phyloP scores from a whole-genome alignment of 768 basidiomycete genomes.

The Vishniacozyma victoriae region DNA sequence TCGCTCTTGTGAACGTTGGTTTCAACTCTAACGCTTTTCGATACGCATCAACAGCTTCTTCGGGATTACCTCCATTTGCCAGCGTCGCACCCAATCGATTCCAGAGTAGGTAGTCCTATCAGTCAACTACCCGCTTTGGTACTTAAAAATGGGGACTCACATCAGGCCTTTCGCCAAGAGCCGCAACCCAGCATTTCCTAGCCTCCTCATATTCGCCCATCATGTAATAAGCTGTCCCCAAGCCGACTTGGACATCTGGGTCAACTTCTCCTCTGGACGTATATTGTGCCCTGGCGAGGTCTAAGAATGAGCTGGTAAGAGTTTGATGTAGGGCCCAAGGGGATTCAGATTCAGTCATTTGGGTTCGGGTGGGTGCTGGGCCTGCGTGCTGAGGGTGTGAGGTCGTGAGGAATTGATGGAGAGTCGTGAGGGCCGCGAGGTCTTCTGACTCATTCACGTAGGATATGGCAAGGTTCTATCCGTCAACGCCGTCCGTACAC shows the following conservation, averaged over 20 bases:
- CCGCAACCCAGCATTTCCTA: conserved; percentile 89
- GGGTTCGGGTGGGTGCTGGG: conserved; percentile 42
- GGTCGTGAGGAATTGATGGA: conserved; percentile 79
- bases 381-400: conserved; percentile 52
- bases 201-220: conserved; percentile 79
- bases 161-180: conserved; percentile 69
- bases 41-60: conserved; percentile 73
- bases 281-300: conserved; percentile 76
- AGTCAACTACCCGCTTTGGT: background rate
- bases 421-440: conserved; percentile 72
- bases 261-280: conserved; percentile 58
- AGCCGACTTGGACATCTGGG: conserved; percentile 84
- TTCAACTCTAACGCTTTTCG: conserved; percentile 80
- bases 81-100: conserved; percentile 91
- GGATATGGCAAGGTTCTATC: conserved; percentile 85
- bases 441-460: conserved; percentile 94
- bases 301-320: conserved; percentile 76
- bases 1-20: conserved; percentile 93
- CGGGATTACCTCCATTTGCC: conserved; percentile 88
- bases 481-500: background rate
- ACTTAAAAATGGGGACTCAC: conserved; percentile 46
- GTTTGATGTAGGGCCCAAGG: conserved; percentile 75
- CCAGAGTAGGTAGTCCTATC: conserved; percentile 86
- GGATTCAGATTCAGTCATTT: conserved; percentile 18
- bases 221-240: conserved; percentile 89